Evolutionary conservation across 2,329 filamentous ascomycete species (phyloP).

Genomic region (Trichoderma polysporum): DNA sequence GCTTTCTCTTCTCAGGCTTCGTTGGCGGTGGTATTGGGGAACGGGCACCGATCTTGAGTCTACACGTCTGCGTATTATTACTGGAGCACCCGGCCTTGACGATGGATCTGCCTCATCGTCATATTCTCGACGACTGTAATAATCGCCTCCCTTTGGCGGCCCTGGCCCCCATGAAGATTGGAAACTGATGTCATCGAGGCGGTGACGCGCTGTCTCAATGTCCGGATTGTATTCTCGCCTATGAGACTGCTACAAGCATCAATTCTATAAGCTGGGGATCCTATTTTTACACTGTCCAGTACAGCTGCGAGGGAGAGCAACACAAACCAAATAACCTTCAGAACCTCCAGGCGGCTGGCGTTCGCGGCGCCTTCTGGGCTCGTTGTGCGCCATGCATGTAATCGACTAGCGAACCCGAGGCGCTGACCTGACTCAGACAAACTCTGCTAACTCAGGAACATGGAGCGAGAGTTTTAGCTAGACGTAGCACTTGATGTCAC

Average conservation of each 20-base stretch:
- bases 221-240: neutral
- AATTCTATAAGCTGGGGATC: neutral
- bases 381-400: conserved; percentile 8
- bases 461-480: conserved; percentile 1
- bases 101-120: neutral
- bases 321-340: conserved; percentile 3
- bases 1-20: neutral
- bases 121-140: neutral
- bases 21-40: neutral
- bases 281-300: neutral
- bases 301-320: neutral
- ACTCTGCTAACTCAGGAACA: conserved; percentile 7
- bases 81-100: neutral
- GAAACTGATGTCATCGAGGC: neutral
- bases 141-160: neutral
- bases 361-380: conserved; percentile 7
- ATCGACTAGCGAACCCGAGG: neutral
- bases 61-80: neutral
- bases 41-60: neutral
- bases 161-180: neutral
- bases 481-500: neutral
- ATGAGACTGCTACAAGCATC: neutral
- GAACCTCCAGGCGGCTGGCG: conserved; percentile 1
- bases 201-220: neutral
- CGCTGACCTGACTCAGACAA: conserved; percentile 3